Evolutionary conservation across 495 filamentous ascomycete species (phyloP).

Genomic region (Niebla homalea): DNA sequence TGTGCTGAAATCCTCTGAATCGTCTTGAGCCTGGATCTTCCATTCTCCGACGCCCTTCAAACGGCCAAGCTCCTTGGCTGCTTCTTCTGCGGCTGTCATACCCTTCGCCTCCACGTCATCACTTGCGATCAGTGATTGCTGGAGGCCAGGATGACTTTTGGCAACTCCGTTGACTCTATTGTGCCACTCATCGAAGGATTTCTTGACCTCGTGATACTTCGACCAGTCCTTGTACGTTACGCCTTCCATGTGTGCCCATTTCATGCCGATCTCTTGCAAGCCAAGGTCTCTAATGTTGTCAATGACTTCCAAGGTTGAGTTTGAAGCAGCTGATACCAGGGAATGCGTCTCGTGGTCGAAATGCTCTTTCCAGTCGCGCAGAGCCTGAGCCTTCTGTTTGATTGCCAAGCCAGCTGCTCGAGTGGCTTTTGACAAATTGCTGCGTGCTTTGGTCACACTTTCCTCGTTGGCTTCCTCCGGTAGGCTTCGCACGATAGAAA

Average conservation of each 20-base stretch:
- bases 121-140: constrained; percentile 52
- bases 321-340: constrained; percentile 59
- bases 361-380: constrained; percentile 63
- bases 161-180: constrained; percentile 62
- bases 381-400: constrained; percentile 64
- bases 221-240: constrained; percentile 95
- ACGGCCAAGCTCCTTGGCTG: constrained; percentile 69
- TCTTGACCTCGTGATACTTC: constrained; percentile 75
- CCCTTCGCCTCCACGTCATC: constrained; percentile 58
- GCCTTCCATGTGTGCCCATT: constrained; percentile 94
- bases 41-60: constrained; percentile 76
- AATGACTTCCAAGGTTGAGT: constrained; percentile 69
- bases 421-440: constrained; percentile 50
- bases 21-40: constrained; percentile 70
- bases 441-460: constrained; percentile 42
- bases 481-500: constrained; percentile 42
- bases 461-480: constrained; percentile 39
- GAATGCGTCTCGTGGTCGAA: constrained; percentile 58
- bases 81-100: constrained; percentile 66
- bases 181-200: constrained; percentile 73
- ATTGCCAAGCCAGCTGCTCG: constrained; percentile 62
- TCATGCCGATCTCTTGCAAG: constrained; percentile 89
- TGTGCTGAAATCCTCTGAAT: constrained; percentile 59
- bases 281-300: constrained; percentile 77
- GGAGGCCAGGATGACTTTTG: constrained; percentile 55